Conservation (phyloP, 2,329 filamentous ascomycete species). For the Corinectria fuckeliana region DNA sequence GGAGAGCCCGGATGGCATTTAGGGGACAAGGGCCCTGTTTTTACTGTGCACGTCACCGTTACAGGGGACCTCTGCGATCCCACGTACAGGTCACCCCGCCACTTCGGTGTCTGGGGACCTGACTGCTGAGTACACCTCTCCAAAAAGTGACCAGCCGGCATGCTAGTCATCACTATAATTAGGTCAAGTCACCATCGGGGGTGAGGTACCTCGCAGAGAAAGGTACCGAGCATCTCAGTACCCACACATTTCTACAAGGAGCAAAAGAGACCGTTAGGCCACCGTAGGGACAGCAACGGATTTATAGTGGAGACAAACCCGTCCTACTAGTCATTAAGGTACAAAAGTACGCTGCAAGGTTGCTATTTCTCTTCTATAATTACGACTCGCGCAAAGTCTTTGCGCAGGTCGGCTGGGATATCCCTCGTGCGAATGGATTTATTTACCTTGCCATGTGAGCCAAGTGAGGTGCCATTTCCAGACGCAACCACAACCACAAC, state of each 20-base stretch:
- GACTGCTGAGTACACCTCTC: not conserved
- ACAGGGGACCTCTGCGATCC: too few species aligned
- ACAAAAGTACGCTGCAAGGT: too few species aligned
- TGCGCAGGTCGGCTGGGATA: too few species aligned
- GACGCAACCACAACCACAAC: not conserved
- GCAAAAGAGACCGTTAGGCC: not conserved
- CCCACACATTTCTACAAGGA: not conserved
- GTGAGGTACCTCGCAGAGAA: not conserved
- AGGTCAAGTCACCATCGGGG: too few species aligned
- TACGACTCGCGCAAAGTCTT: too few species aligned
- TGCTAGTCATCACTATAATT: too few species aligned
- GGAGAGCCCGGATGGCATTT: not conserved
- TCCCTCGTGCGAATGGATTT: not conserved
- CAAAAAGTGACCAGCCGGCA: not conserved
- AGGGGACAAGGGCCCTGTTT: not conserved
- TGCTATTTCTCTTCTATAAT: too few species aligned
- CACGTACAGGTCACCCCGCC: not conserved
- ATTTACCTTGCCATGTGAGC: constrained; percentile 4
- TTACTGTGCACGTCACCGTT: not conserved
- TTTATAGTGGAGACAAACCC: too few species aligned
- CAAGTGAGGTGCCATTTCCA: not conserved
- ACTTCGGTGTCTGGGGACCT: not conserved
- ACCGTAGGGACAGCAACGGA: too few species aligned
- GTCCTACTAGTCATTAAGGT: too few species aligned
- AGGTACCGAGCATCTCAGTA: not conserved